phyloP scores from a whole-genome alignment of 352 stramenopile genomes.

The Pythium coloratum region DNA sequence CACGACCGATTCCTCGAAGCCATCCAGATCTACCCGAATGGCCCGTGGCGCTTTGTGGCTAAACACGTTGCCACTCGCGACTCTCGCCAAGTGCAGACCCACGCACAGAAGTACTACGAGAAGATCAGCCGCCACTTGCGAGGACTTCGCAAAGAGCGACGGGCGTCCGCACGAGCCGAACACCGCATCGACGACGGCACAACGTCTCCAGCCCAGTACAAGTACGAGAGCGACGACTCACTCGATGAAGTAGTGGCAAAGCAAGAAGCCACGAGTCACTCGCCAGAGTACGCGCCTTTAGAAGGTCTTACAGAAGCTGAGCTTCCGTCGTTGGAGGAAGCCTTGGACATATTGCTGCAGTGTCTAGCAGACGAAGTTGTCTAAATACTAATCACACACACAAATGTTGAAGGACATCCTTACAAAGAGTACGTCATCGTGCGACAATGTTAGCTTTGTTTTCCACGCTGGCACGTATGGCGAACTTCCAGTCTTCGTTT shows the following conservation, averaged over 20 bases:
- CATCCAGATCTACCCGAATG: constrained; percentile 34
- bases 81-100: constrained; percentile 66
- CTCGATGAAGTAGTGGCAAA: no score
- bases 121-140: constrained; percentile 62
- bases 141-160: constrained; percentile 57
- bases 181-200: constrained; percentile 20
- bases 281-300: no score
- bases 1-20: constrained; percentile 37
- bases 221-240: no score
- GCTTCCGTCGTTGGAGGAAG: constrained; percentile 21
- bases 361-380: constrained; percentile 11
- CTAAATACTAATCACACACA: no score
- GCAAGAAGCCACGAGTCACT: no score
- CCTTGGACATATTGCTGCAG: constrained; percentile 21
- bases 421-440: background rate
- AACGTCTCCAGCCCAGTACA: background rate
- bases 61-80: constrained; percentile 35
- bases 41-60: constrained; percentile 36
- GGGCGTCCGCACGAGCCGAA: constrained; percentile 26
- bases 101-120: constrained; percentile 64
- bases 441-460: no score
- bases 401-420: no score
- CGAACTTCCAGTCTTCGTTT: no score
- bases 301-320: background rate
- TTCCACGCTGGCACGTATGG: no score